Conservation (phyloP, 176 grass and related monocot genomes). For the Secale cereale region DNA sequence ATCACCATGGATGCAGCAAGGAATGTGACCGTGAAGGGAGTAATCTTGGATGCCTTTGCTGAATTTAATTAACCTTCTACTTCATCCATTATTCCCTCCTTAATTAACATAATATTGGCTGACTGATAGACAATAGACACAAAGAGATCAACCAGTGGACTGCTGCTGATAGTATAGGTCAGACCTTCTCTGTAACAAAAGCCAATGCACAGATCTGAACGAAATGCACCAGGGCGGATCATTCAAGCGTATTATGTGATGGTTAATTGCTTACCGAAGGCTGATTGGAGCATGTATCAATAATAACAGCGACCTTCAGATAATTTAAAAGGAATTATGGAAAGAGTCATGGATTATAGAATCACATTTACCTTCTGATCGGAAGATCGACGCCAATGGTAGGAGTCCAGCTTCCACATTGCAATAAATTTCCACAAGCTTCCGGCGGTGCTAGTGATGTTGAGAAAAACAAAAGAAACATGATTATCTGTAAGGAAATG, state of each 20-base stretch:
- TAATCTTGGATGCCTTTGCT: too few species aligned
- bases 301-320: not conserved
- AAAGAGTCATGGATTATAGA: not conserved
- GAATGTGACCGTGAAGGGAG: too few species aligned
- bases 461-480: too few species aligned
- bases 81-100: too few species aligned
- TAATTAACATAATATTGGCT: too few species aligned
- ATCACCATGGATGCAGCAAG: too few species aligned
- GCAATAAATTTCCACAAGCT: not conserved
- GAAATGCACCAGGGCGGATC: not conserved
- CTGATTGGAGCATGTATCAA: too few species aligned
- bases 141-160: too few species aligned
- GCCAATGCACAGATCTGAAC: not conserved
- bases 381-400: not conserved
- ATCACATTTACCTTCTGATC: not conserved
- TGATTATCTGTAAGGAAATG: too few species aligned
- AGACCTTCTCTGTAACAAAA: not conserved
- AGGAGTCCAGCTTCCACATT: not conserved
- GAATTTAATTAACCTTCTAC: too few species aligned
- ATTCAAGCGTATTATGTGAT: not conserved
- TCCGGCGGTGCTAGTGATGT: not conserved
- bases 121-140: too few species aligned
- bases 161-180: not conserved
- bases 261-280: too few species aligned
- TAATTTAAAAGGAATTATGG: not conserved